Percentiles rank a stretch among this genome's conserved stretches.
Conservation (phyloP, 75 land plant species). For the Cunninghamia lanceolata region DNA sequence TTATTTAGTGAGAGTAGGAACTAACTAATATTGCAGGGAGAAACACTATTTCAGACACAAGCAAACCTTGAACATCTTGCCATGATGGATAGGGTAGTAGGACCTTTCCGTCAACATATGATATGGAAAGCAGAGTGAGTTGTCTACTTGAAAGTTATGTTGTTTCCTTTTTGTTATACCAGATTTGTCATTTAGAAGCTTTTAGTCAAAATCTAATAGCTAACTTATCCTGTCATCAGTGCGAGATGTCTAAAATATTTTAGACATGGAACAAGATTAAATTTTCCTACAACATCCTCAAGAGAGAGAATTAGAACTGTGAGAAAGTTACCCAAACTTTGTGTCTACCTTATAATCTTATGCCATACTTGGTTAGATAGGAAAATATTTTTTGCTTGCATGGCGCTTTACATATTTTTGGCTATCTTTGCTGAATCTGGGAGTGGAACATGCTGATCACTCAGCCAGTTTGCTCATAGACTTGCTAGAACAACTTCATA, state of each 20-base stretch:
- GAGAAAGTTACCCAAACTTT: slow-evolving; percentile 55
- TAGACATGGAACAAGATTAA: too few species aligned
- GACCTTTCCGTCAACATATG: slow-evolving; percentile 60
- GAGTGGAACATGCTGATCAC: slow-evolving; percentile 86
- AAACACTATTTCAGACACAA: slow-evolving; percentile 81
- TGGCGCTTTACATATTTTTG: too few species aligned
- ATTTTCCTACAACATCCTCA: slow-evolving; percentile 87
- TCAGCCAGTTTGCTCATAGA: too few species aligned
- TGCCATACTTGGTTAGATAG: too few species aligned
- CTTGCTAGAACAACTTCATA: slow-evolving; percentile 72
- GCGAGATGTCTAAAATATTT: slow-evolving; percentile 71
- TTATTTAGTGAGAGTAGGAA: too few species aligned
- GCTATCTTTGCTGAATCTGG: slow-evolving; percentile 46
- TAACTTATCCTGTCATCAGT: slow-evolving; percentile 22
- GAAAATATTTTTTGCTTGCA: too few species aligned
- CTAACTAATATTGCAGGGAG: too few species aligned
- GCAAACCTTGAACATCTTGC: slow-evolving; percentile 84
- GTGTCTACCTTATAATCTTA: too few species aligned
- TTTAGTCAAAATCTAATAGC: background rate
- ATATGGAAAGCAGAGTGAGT: slow-evolving; percentile 51
- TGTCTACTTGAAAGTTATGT: too few species aligned
- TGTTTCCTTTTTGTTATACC: too few species aligned
- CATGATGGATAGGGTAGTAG: slow-evolving; percentile 83
- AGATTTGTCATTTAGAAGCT: too few species aligned
- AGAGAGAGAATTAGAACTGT: slow-evolving; percentile 78